These are phyloP conservation scores for Aquilaria agallochum DNA, from an alignment of 441 rosid genomes.

Conservation along the genomic window DNA sequence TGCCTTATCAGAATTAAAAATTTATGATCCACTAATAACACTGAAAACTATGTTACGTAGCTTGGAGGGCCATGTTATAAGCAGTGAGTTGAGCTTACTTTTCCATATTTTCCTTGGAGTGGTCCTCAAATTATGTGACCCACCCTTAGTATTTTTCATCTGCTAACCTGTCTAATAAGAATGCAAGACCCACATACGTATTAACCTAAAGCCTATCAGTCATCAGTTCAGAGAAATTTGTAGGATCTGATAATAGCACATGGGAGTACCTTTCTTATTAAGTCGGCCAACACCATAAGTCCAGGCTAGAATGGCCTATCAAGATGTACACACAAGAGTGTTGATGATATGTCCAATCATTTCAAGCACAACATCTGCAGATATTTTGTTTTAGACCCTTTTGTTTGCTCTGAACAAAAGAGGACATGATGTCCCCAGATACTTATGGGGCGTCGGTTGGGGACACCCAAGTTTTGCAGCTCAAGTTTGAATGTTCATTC, in stretches of 20 bases:
- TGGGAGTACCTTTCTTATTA: neutral
- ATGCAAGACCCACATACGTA: too few species aligned
- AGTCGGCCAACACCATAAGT: conserved; percentile 8
- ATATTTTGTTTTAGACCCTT: conserved; percentile 12
- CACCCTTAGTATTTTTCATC: too few species aligned
- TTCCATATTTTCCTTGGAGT: too few species aligned
- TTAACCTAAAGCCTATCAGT: too few species aligned
- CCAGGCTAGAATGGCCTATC: conserved; percentile 4
- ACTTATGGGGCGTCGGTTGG: conserved; percentile 27
- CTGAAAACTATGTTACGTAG: too few species aligned
- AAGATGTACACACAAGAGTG: conserved; percentile 4
- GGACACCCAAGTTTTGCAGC: conserved; percentile 24
- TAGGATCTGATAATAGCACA: neutral
- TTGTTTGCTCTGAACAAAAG: conserved; percentile 5
- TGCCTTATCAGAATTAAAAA: too few species aligned
- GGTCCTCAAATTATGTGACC: too few species aligned
- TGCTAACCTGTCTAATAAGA: too few species aligned
- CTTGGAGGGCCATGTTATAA: too few species aligned
- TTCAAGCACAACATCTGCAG: conserved; percentile 1
- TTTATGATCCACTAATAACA: too few species aligned
- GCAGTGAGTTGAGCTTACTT: too few species aligned
- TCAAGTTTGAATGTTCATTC: conserved; percentile 20
- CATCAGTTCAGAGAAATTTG: too few species aligned
- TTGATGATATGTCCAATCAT: conserved; percentile 12
- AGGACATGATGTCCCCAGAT: conserved; percentile 25